These are phyloP conservation scores for Trichoderma lentiforme DNA, from an alignment of 2,329 filamentous ascomycete species.

Conservation along the genomic window DNA sequence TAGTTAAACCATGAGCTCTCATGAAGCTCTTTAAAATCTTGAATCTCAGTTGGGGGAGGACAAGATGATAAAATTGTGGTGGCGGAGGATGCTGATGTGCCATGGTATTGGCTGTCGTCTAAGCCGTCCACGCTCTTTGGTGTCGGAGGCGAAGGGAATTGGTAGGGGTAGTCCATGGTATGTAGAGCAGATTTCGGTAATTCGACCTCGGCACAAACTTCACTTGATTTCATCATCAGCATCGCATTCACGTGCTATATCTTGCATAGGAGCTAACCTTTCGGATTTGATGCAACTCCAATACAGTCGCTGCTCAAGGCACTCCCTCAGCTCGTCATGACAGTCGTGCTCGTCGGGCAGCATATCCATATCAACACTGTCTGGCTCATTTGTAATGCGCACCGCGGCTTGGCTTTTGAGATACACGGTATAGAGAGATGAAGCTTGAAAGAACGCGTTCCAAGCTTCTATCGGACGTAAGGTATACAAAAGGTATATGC, in stretches of 20 bases:
- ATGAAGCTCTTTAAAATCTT: neutral
- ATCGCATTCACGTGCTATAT: neutral
- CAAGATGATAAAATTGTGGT: neutral
- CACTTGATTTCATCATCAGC: neutral
- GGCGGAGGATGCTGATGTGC: neutral
- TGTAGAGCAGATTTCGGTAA: neutral
- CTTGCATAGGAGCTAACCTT: neutral
- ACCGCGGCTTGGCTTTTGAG: neutral
- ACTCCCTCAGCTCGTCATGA: neutral
- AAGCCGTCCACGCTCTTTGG: neutral
- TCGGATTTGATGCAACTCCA: constrained; percentile 1
- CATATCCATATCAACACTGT: neutral
- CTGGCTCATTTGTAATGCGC: neutral
- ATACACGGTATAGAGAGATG: neutral
- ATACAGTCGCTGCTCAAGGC: neutral
- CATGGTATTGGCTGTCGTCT: neutral
- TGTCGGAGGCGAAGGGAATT: neutral
- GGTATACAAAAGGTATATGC: neutral
- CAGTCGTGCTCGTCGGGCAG: neutral
- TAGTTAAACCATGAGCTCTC: neutral
- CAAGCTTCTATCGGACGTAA: neutral
- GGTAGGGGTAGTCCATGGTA: neutral
- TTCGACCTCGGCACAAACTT: neutral
- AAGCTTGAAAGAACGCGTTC: neutral
- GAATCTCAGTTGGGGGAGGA: neutral